Conservation (phyloP, 768 basidiomycete genomes). For the Heimioporus sp. region DNA sequence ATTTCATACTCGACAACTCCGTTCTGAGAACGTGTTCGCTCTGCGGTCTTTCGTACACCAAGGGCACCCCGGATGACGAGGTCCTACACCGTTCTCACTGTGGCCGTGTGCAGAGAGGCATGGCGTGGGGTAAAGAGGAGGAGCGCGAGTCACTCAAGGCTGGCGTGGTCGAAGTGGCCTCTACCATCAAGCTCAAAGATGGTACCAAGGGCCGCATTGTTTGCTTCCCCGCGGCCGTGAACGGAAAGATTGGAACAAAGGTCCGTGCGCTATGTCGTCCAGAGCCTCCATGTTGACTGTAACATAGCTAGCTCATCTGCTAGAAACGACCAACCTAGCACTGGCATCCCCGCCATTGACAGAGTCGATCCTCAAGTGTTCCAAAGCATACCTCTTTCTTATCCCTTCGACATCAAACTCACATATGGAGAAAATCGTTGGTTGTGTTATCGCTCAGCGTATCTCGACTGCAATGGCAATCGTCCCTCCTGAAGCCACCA, state of each 20-base stretch:
- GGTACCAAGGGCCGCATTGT: slow-evolving; percentile 69
- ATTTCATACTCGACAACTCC: slow-evolving; percentile 70
- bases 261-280: slow-evolving; percentile 35
- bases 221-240: slow-evolving; percentile 57
- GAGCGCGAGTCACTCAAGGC: slow-evolving; percentile 55
- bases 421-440: slow-evolving; percentile 70
- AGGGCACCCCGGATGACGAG: slow-evolving; percentile 79
- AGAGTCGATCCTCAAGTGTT: slow-evolving; percentile 52
- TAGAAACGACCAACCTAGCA: slow-evolving; percentile 71
- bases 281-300: background rate
- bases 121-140: slow-evolving; percentile 87
- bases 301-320: slow-evolving; percentile 55
- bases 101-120: slow-evolving; percentile 67
- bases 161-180: slow-evolving; percentile 53
- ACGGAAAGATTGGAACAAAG: slow-evolving; percentile 75
- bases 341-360: slow-evolving; percentile 73
- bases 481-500: slow-evolving; percentile 35
- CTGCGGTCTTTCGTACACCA: slow-evolving; percentile 75
- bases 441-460: slow-evolving; percentile 78
- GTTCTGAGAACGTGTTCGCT: slow-evolving; percentile 62
- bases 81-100: slow-evolving; percentile 74
- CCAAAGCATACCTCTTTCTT: slow-evolving; percentile 80
- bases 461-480: slow-evolving; percentile 79
- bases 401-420: slow-evolving; percentile 31
- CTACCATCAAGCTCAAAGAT: slow-evolving; percentile 52